Evolutionary conservation across 2,329 filamentous ascomycete genomes (phyloP).

Genomic region (Dryadomyces sulphureus): DNA sequence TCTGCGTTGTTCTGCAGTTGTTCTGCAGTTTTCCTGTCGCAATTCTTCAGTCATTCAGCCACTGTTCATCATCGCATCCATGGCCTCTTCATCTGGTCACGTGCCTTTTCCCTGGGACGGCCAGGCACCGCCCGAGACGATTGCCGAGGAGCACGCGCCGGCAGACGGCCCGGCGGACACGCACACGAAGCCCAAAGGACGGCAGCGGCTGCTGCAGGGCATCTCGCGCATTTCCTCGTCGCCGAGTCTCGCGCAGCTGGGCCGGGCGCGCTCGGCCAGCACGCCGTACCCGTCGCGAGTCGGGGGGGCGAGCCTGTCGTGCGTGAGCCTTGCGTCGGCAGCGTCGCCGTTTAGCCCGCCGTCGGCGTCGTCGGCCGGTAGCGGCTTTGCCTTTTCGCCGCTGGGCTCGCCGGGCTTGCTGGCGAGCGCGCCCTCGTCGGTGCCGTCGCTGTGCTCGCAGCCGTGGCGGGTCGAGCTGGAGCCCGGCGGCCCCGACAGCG

Average conservation of each 20-base stretch:
- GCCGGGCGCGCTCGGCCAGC: constrained; percentile 50
- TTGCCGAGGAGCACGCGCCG: not conserved
- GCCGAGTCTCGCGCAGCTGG: constrained; percentile 50
- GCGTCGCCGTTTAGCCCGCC: constrained; percentile 26
- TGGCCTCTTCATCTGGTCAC: not conserved
- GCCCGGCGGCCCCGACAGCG: constrained; percentile 25
- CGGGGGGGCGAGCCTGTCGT: constrained; percentile 33
- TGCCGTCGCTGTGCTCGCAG: constrained; percentile 19
- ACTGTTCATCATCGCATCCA: not conserved
- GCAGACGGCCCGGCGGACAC: constrained; percentile 7
- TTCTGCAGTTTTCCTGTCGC: too few species aligned
- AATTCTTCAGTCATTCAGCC: too few species aligned
- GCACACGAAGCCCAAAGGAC: constrained; percentile 26
- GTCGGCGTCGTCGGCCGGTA: constrained; percentile 13
- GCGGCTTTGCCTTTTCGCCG: constrained; percentile 14
- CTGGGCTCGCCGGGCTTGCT: constrained; percentile 16
- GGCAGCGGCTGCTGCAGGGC: constrained; percentile 55
- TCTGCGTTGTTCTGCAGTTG: not conserved
- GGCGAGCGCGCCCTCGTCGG: constrained; percentile 3
- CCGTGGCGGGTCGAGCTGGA: too few species aligned
- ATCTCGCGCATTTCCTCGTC: constrained; percentile 74
- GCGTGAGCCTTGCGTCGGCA: constrained; percentile 33
- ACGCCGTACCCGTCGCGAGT: constrained; percentile 46
- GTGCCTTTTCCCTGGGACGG: too few species aligned
- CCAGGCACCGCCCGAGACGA: constrained; percentile 6